phyloP scores from a whole-genome alignment of 2,329 filamentous ascomycete genomes.

The Trichoderma endophyticum region DNA sequence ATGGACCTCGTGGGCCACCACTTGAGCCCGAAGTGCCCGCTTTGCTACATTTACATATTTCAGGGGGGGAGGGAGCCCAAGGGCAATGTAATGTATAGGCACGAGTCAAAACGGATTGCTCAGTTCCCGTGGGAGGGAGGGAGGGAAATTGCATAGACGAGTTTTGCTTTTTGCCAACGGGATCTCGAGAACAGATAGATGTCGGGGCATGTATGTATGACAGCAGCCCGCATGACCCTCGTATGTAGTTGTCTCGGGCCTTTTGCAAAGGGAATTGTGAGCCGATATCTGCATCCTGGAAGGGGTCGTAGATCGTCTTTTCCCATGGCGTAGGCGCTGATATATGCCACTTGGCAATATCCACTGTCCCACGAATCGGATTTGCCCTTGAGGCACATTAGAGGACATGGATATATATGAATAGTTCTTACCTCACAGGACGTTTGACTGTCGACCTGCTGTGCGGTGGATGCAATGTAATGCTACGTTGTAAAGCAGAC shows the following conservation, averaged over 20 bases:
- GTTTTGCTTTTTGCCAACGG: not conserved
- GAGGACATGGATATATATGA: not conserved
- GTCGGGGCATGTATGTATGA: not conserved
- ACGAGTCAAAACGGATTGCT: not conserved
- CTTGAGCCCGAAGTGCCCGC: not conserved
- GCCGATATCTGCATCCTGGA: not conserved
- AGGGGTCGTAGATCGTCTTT: not conserved
- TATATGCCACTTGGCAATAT: not conserved
- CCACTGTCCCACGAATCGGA: not conserved
- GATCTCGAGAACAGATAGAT: not conserved
- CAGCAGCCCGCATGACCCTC: conserved; percentile 1
- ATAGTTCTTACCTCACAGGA: not conserved
- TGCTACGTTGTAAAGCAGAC: not conserved
- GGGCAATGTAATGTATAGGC: not conserved
- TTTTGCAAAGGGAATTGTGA: conserved; percentile 7
- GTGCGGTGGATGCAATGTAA: not conserved
- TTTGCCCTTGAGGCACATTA: not conserved
- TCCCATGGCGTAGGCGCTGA: not conserved
- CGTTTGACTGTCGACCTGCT: not conserved
- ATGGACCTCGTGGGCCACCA: conserved; percentile 1
- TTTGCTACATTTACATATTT: not conserved
- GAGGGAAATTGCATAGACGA: not conserved
- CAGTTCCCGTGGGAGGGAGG: not conserved
- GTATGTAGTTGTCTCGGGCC: not conserved
- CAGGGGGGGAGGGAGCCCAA: not conserved